Evolutionary conservation across 164 flowering plant genomes (phyloP).

Genomic region (Annona squamosa): DNA sequence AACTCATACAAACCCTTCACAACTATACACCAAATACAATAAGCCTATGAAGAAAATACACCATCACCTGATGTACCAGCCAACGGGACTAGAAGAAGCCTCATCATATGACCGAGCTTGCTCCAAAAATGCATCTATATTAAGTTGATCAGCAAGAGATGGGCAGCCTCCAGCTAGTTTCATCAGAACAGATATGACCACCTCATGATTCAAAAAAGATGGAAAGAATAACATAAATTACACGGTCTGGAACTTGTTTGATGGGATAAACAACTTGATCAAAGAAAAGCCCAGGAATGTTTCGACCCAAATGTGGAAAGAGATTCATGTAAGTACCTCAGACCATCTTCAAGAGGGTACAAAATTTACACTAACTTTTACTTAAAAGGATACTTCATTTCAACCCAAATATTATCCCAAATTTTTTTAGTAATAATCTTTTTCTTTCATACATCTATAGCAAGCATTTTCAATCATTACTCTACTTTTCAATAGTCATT

Average conservation of each 20-base stretch:
- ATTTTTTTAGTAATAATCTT: too few relatives aligned
- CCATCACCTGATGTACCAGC: constrained; percentile 85
- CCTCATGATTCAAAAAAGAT: constrained; percentile 60
- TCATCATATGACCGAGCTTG: constrained; percentile 98
- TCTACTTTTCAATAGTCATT: too few relatives aligned
- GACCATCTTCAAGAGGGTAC: neutral
- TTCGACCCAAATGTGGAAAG: neutral
- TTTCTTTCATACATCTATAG: too few relatives aligned
- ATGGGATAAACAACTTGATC: neutral
- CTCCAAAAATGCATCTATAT: constrained; percentile 95
- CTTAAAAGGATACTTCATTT: too few relatives aligned
- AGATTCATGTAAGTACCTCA: neutral
- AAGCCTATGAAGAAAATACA: neutral
- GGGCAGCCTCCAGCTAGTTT: constrained; percentile 97
- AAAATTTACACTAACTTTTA: too few relatives aligned
- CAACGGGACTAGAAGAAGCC: constrained; percentile 89
- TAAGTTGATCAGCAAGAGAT: constrained; percentile 87
- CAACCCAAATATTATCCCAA: too few relatives aligned
- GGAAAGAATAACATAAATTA: neutral
- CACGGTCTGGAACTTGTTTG: neutral
- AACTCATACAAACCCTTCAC: neutral
- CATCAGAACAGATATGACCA: constrained; percentile 95
- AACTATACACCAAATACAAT: neutral
- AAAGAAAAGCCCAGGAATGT: neutral
- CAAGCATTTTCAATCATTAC: too few relatives aligned